phyloP scores from a whole-genome alignment of 2,329 filamentous ascomycete genomes.

The Aspergillus nomiae region DNA sequence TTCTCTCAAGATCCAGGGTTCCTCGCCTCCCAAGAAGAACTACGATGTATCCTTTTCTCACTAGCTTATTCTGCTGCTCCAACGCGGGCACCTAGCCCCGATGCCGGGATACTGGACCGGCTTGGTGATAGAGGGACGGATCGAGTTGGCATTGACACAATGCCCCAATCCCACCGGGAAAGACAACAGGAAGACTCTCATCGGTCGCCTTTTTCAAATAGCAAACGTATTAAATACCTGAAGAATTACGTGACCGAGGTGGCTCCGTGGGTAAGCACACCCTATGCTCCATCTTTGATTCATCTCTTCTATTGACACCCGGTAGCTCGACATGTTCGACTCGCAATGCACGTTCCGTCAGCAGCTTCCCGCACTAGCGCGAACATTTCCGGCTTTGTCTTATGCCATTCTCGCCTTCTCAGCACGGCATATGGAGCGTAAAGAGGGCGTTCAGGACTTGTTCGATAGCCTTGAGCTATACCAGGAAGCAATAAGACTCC shows the following conservation, averaged over 20 bases:
- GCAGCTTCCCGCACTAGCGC: slow-evolving; percentile 53
- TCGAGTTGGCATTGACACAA: not conserved
- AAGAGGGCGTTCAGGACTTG: slow-evolving; percentile 46
- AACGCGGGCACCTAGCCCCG: slow-evolving; percentile 42
- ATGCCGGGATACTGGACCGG: slow-evolving; percentile 15
- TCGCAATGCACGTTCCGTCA: slow-evolving; percentile 52
- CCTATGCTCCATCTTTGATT: not conserved
- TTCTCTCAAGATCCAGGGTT: slow-evolving; percentile 46
- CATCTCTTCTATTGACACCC: not conserved
- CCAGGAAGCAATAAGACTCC: slow-evolving; percentile 53
- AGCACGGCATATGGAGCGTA: slow-evolving; percentile 56
- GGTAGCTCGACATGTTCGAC: slow-evolving; percentile 8
- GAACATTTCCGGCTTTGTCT: slow-evolving; percentile 47
- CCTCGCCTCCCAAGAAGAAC: slow-evolving; percentile 49
- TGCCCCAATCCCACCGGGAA: slow-evolving; percentile 5
- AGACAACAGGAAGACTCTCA: slow-evolving; percentile 6
- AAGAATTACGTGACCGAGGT: slow-evolving; percentile 55
- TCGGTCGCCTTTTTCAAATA: slow-evolving; percentile 32
- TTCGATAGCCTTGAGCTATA: slow-evolving; percentile 57
- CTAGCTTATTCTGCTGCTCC: slow-evolving; percentile 48
- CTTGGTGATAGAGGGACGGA: not conserved
- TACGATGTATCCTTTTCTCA: slow-evolving; percentile 47
- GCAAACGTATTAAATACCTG: slow-evolving; percentile 42
- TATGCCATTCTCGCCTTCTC: slow-evolving; percentile 58
- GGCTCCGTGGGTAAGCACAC: slow-evolving; percentile 47